Conservation (phyloP, 2,329 filamentous ascomycete species). For the Tolypocladium album region DNA sequence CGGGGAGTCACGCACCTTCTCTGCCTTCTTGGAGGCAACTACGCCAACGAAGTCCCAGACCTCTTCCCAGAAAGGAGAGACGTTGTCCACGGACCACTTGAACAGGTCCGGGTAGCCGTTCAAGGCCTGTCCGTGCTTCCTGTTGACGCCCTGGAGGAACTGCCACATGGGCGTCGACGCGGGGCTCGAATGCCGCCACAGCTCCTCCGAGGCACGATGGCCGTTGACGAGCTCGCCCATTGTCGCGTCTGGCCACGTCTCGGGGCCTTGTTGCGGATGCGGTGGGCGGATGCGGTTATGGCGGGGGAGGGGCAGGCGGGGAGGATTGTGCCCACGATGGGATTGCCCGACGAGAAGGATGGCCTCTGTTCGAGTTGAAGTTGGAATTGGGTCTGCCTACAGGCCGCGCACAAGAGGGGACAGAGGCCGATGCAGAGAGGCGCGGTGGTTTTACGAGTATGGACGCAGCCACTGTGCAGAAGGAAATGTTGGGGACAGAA, state of each 20-base stretch:
- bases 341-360: not conserved
- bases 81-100: slow-evolving; percentile 71
- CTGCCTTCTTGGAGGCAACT: slow-evolving; percentile 52
- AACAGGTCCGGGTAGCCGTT: slow-evolving; percentile 65
- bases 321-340: not conserved
- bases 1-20: slow-evolving; percentile 32
- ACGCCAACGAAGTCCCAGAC: slow-evolving; percentile 78
- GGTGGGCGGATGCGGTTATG: not conserved
- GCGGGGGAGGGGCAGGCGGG: slow-evolving; percentile 4
- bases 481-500: not conserved
- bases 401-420: not conserved
- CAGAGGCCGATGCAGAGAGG: not conserved
- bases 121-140: slow-evolving; percentile 53
- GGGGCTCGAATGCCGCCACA: slow-evolving; percentile 64
- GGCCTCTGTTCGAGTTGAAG: not conserved
- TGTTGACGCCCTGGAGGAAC: slow-evolving; percentile 60
- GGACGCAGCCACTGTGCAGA: not conserved
- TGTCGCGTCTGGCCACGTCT: not conserved
- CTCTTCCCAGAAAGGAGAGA: slow-evolving; percentile 72
- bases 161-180: slow-evolving; percentile 58
- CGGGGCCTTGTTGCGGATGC: not conserved
- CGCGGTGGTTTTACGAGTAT: not conserved
- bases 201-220: slow-evolving; percentile 25
- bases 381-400: not conserved
- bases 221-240: slow-evolving; percentile 8